Conservation (phyloP, 179 eudicot genomes). For the Monotropa hypopitys region DNA sequence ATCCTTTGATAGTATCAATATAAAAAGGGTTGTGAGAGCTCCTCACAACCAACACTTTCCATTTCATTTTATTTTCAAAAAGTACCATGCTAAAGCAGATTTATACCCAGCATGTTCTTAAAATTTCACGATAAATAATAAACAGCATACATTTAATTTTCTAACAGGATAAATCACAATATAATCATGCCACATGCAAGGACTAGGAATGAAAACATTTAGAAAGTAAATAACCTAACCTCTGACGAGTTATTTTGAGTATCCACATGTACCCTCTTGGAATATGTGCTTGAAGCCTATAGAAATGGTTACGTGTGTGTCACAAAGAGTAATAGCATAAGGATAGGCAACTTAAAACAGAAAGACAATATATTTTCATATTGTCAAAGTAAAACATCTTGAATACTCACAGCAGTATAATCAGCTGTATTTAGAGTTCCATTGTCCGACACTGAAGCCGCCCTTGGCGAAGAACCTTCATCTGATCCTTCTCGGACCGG, state of each 20-base stretch:
- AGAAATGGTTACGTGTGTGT: not conserved
- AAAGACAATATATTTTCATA: not conserved
- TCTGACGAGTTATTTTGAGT: slow-evolving; percentile 26
- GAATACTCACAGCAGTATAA: slow-evolving; percentile 32
- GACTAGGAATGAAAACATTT: not conserved
- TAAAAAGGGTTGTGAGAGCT: too few species aligned
- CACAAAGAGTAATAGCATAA: not conserved
- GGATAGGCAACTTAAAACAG: not conserved
- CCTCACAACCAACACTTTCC: too few species aligned
- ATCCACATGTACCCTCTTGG: slow-evolving; percentile 19
- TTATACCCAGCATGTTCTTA: not conserved
- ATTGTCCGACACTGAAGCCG: slow-evolving; percentile 46
- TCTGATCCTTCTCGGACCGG: slow-evolving; percentile 47
- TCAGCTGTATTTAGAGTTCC: slow-evolving; percentile 31
- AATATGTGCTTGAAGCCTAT: slow-evolving; percentile 22
- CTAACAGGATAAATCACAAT: not conserved
- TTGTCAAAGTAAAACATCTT: not conserved
- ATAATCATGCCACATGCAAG: not conserved
- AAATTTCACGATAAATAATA: not conserved
- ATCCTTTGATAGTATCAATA: too few species aligned
- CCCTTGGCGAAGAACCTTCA: slow-evolving; percentile 53
- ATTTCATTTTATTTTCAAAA: not conserved
- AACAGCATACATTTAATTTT: too few species aligned
- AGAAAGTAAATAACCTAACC: slow-evolving; percentile 12
- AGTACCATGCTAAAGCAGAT: not conserved